phyloP scores from a whole-genome alignment of 2,329 filamentous ascomycete species.

The Penicillium occitanis region DNA sequence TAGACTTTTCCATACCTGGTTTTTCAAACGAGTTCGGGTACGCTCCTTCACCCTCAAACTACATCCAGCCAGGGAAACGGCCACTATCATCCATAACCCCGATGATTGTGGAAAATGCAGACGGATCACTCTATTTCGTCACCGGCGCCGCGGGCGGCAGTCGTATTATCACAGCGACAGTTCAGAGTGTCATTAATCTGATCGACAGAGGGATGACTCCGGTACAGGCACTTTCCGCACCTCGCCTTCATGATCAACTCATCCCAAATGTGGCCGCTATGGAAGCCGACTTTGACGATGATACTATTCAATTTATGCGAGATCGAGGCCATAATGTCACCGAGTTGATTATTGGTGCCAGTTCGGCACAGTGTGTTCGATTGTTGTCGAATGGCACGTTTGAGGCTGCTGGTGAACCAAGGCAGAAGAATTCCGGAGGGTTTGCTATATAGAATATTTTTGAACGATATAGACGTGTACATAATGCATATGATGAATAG shows the following conservation, averaged over 20 bases:
- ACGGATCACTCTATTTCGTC: slow-evolving; percentile 65
- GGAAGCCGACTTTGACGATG: slow-evolving; percentile 68
- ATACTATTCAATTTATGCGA: slow-evolving; percentile 62
- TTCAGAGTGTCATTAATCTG: slow-evolving; percentile 71
- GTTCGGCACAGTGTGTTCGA: slow-evolving; percentile 69
- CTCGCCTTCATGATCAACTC: slow-evolving; percentile 78
- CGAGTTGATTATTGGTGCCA: slow-evolving; percentile 63
- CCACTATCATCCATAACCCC: slow-evolving; percentile 82
- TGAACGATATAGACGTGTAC: background rate
- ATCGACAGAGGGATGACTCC: slow-evolving; percentile 65
- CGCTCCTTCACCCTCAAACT: slow-evolving; percentile 76
- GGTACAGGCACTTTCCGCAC: slow-evolving; percentile 61
- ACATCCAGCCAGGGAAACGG: slow-evolving; percentile 74
- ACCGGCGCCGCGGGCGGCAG: slow-evolving; percentile 78
- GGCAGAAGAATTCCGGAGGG: slow-evolving; percentile 70
- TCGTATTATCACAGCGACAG: slow-evolving; percentile 76
- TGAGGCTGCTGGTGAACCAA: slow-evolving; percentile 74
- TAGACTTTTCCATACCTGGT: slow-evolving; percentile 84
- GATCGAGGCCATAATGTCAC: slow-evolving; percentile 69
- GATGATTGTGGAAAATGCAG: slow-evolving; percentile 68
- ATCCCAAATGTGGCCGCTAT: slow-evolving; percentile 68
- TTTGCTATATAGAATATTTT: slow-evolving; percentile 34
- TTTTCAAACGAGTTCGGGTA: slow-evolving; percentile 80
- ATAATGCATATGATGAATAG: background rate
- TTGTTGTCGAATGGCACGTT: slow-evolving; percentile 65